Evolutionary conservation across 441 rosid genomes (phyloP).

Genomic region (Metrosideros polymorpha): DNA sequence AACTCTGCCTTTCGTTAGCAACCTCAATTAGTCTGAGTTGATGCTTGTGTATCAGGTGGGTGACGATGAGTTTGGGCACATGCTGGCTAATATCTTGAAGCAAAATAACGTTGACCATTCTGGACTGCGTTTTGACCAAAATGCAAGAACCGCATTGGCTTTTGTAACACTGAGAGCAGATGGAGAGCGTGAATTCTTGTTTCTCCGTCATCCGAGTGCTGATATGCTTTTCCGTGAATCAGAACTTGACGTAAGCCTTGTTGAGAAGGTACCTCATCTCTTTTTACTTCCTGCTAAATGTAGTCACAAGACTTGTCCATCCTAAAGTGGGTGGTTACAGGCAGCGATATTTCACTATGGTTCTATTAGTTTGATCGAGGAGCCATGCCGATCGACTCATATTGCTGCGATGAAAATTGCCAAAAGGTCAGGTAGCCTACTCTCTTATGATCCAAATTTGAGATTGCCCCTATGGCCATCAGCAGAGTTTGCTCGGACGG

Average conservation of each 20-base stretch:
- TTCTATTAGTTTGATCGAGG: conserved; percentile 62
- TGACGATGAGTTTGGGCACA: conserved; percentile 74
- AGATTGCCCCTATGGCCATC: conserved; percentile 71
- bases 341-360: conserved; percentile 69
- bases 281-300: neutral
- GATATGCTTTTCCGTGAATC: conserved; percentile 63
- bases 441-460: conserved; percentile 66
- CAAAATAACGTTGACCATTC: conserved; percentile 44
- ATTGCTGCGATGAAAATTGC: conserved; percentile 72
- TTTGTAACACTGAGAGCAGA: conserved; percentile 55
- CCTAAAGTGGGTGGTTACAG: neutral
- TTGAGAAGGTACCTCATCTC: conserved; percentile 18
- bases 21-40: neutral
- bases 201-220: conserved; percentile 72
- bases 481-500: conserved; percentile 37
- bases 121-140: conserved; percentile 45
- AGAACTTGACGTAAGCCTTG: conserved; percentile 41
- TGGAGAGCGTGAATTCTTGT: conserved; percentile 77
- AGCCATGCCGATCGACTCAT: conserved; percentile 66
- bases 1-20: neutral
- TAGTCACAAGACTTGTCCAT: neutral
- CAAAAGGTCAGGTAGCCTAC: conserved; percentile 39
- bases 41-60: conserved; percentile 29
- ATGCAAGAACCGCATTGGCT: conserved; percentile 71
- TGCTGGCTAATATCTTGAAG: conserved; percentile 53